Percentiles rank a stretch among this genome's conserved stretches.
phyloP scores from a whole-genome alignment of 495 filamentous ascomycete genomes.

The Xanthoparmelia taractica region DNA sequence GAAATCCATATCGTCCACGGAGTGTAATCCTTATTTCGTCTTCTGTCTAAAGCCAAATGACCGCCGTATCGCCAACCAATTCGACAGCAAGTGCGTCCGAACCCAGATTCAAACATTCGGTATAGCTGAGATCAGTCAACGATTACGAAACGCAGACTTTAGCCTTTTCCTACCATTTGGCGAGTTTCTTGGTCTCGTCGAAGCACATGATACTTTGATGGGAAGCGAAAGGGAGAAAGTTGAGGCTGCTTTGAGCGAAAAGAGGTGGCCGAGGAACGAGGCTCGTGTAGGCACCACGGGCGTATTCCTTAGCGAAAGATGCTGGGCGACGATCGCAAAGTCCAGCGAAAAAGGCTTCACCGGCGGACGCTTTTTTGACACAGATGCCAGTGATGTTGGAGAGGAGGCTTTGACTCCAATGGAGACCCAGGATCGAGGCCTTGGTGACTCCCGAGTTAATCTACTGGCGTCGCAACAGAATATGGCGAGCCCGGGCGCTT shows the following conservation, averaged over 20 bases:
- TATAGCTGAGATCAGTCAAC: constrained; percentile 92
- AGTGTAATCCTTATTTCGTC: constrained; percentile 88
- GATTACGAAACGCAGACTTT: constrained; percentile 86
- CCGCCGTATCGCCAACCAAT: constrained; percentile 93
- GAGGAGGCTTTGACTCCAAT: constrained; percentile 40
- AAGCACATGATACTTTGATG: constrained; percentile 72
- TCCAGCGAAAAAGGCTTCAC: constrained; percentile 52
- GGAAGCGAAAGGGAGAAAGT: constrained; percentile 91
- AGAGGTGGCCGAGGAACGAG: constrained; percentile 86
- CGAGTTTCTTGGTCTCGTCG: constrained; percentile 84
- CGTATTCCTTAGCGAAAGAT: constrained; percentile 89
- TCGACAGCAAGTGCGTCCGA: constrained; percentile 96
- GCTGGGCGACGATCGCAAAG: constrained; percentile 84
- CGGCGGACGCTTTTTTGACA: constrained; percentile 31
- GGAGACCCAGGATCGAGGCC: constrained; percentile 40
- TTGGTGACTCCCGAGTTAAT: constrained; percentile 63
- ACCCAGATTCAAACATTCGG: constrained; percentile 92
- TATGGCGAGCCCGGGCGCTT: constrained; percentile 50
- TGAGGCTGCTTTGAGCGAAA: constrained; percentile 79
- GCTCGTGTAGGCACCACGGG: constrained; percentile 85
- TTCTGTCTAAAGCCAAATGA: constrained; percentile 98
- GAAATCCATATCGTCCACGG: constrained; percentile 67
- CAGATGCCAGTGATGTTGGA: constrained; percentile 44
- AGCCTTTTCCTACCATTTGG: constrained; percentile 92
- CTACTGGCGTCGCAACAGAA: constrained; percentile 51